Percentiles rank a stretch among this genome's conserved stretches.
These are phyloP conservation scores for Pulveroboletus ridleyi DNA, from an alignment of 1,284 basidiomycete genomes.

Conservation along the genomic window DNA sequence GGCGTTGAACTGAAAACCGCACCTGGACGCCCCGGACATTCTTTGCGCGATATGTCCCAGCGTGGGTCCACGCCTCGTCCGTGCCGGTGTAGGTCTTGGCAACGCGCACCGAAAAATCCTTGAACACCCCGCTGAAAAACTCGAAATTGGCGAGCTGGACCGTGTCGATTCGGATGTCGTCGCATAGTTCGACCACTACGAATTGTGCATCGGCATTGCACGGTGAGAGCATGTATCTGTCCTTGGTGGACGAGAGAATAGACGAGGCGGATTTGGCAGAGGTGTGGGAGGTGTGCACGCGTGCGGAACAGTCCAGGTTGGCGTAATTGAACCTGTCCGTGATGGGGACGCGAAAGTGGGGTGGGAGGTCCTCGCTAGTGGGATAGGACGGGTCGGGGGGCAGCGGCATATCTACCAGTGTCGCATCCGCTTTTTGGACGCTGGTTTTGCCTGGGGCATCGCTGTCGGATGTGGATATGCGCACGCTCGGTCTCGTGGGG, in stretches of 20 bases:
- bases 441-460: no score
- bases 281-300: conserved; percentile 83
- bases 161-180: no score
- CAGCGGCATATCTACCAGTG: no score
- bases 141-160: conserved; percentile 91
- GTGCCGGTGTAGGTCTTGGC: conserved; percentile 54
- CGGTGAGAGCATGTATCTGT: conserved; percentile 97
- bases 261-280: conserved; percentile 86
- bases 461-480: no score
- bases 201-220: conserved; percentile 77
- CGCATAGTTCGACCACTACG: conserved; percentile 79
- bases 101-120: conserved; percentile 89
- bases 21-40: conserved; percentile 96
- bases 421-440: no score
- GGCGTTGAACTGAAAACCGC: conserved; percentile 30
- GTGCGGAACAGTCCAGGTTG: no score
- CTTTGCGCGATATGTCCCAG: conserved; percentile 84
- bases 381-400: no score
- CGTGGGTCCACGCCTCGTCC: conserved; percentile 69
- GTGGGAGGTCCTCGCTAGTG: conserved; percentile 41
- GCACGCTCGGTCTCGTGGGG: no score
- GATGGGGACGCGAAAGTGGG: conserved; percentile 71
- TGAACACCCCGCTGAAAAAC: conserved; percentile 98
- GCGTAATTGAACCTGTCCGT: conserved; percentile 54
- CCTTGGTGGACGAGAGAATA: conserved; percentile 90